Evolutionary conservation across 2,329 filamentous ascomycete species (phyloP).

Genomic region (Aureobasidium sp.): DNA sequence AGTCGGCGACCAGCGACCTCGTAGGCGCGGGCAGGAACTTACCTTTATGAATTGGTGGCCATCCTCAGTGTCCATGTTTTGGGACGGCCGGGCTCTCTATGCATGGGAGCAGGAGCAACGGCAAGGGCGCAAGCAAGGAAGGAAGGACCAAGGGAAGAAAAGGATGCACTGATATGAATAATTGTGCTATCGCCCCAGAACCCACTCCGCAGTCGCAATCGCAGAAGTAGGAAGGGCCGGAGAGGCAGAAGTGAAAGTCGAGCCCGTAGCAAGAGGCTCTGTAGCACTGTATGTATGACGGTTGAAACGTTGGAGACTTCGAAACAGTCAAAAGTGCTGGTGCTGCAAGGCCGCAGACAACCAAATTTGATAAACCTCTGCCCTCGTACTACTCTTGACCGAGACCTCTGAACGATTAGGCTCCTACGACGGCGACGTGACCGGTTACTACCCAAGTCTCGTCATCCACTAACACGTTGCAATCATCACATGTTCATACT

Average conservation of each 20-base stretch:
- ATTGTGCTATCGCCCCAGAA: neutral
- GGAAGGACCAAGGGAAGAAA: neutral
- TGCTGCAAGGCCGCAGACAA: neutral
- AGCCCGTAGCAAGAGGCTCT: conserved; percentile 2
- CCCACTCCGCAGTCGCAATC: neutral
- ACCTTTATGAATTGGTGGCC: conserved; percentile 85
- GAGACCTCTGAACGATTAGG: neutral
- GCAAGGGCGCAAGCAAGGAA: conserved; percentile 9
- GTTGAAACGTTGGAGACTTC: neutral
- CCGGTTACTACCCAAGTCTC: neutral
- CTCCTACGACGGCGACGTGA: neutral
- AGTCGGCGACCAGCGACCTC: conserved; percentile 4
- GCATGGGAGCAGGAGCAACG: conserved; percentile 14
- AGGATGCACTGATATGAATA: conserved; percentile 2
- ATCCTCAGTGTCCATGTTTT: conserved; percentile 76
- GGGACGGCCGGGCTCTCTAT: neutral
- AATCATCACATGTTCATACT: neutral
- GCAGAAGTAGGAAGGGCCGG: neutral
- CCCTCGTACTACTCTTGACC: conserved; percentile 1
- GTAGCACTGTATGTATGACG: neutral
- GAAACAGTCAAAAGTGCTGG: conserved; percentile 9
- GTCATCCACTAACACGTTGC: neutral
- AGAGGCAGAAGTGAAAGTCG: conserved; percentile 3
- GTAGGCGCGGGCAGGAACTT: conserved; percentile 26
- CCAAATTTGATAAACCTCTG: neutral